These are phyloP conservation scores for Puccinia polysora DNA, from an alignment of 1,284 basidiomycete genomes.

Conservation along the genomic window DNA sequence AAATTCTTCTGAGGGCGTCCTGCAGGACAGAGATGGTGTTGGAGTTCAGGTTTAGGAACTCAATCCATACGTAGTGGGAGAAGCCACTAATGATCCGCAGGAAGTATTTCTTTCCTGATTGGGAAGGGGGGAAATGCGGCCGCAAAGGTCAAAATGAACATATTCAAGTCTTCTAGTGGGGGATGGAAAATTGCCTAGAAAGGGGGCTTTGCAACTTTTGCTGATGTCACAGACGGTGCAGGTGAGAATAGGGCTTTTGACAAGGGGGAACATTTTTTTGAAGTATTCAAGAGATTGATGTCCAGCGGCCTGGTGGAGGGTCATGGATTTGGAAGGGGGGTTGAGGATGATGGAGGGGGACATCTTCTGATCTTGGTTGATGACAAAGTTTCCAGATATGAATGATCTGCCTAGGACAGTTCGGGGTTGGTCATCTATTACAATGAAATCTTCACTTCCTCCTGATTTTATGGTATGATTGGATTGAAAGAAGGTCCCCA, in stretches of 20 bases:
- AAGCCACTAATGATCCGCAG: not conserved
- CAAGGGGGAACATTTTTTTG: not conserved
- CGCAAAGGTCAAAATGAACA: constrained; percentile 1
- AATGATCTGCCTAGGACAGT: not conserved
- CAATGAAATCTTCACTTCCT: not conserved
- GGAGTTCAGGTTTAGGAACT: not conserved
- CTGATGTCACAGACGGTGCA: not conserved
- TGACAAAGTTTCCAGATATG: not conserved
- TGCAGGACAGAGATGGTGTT: not conserved
- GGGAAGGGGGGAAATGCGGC: constrained; percentile 1
- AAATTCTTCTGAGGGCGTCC: not conserved
- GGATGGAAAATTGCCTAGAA: not conserved
- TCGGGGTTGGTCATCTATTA: not conserved
- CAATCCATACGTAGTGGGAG: constrained; percentile 7
- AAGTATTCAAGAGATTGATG: constrained; percentile 14
- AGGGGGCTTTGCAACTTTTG: not conserved
- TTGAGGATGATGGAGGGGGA: too few relatives aligned
- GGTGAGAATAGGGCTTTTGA: not conserved
- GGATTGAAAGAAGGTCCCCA: not conserved
- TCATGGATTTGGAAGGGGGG: not conserved
- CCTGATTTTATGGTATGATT: not conserved
- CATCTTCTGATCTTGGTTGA: not conserved
- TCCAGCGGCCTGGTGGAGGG: constrained; percentile 10
- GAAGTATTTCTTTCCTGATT: not conserved
- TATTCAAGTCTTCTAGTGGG: constrained; percentile 1